A percentile compares a stretch with the other conserved stretches of the same genome.
phyloP scores from a whole-genome alignment of 2,329 filamentous ascomycete genomes.

The Septoria petroselini region DNA sequence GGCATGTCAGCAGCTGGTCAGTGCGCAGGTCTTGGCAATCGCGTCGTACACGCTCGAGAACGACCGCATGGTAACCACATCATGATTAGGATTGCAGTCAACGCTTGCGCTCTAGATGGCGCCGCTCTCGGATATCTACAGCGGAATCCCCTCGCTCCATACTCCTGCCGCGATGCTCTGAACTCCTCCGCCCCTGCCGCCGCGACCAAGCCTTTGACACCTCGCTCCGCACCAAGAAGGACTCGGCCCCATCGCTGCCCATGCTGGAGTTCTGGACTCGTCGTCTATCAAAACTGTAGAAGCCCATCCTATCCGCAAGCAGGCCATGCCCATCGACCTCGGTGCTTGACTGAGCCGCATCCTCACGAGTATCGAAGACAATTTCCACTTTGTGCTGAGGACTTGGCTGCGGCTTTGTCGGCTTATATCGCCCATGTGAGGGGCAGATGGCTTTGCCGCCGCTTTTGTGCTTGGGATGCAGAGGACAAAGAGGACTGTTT shows the following conservation, averaged over 20 bases:
- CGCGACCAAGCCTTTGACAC: not conserved
- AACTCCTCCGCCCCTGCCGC: not conserved
- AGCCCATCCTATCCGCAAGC: not conserved
- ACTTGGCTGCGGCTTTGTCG: slow-evolving; percentile 1
- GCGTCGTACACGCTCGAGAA: not conserved
- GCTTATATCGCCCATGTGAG: slow-evolving; percentile 38
- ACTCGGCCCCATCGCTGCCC: slow-evolving; percentile 18
- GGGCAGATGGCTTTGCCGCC: slow-evolving; percentile 41
- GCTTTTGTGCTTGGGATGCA: slow-evolving; percentile 39
- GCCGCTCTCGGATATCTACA: slow-evolving; percentile 5
- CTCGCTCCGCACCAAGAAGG: not conserved
- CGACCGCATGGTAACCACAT: not conserved
- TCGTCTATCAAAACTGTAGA: not conserved
- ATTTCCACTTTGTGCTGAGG: slow-evolving; percentile 16
- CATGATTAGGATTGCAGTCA: not conserved
- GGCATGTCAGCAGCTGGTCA: not conserved
- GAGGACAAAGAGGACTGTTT: slow-evolving; percentile 44
- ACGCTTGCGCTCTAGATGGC: not conserved
- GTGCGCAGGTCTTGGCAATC: not conserved
- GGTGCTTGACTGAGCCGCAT: not conserved
- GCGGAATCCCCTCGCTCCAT: slow-evolving; percentile 11
- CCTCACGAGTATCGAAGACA: slow-evolving; percentile 18
- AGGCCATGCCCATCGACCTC: not conserved
- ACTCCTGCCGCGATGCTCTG: slow-evolving; percentile 11
- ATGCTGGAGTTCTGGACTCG: slow-evolving; percentile 13